phyloP scores from a whole-genome alignment of 345 rosid species.

The Syzygium oleosum region DNA sequence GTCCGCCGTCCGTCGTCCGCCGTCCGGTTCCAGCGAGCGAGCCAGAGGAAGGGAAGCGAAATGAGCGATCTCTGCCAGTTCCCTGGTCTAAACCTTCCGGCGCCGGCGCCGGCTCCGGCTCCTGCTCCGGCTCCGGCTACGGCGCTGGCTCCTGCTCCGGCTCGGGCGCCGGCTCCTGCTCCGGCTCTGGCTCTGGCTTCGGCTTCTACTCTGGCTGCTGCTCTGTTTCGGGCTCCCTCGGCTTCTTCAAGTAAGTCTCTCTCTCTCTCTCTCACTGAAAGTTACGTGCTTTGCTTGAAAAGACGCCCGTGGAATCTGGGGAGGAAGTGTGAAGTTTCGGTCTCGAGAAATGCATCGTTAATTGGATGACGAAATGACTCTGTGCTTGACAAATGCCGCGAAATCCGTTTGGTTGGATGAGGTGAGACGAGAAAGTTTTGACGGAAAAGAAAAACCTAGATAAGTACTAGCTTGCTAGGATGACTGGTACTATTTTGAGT shows the following conservation, averaged over 20 bases:
- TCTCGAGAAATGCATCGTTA: neutral
- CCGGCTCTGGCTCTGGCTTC: no score
- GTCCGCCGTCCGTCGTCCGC: neutral
- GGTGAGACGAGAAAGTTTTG: neutral
- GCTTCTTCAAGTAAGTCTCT: neutral
- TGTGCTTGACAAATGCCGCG: neutral
- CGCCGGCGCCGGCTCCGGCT: neutral
- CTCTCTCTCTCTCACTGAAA: neutral
- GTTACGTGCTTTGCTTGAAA: neutral
- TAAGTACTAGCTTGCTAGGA: neutral
- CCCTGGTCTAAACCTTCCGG: neutral
- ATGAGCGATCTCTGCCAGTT: neutral
- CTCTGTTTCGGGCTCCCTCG: no score
- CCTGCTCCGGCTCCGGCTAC: neutral
- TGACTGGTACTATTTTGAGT: neutral
- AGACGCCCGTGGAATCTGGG: neutral
- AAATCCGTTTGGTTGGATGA: neutral
- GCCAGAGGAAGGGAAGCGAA: neutral
- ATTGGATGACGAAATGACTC: neutral
- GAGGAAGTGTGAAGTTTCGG: neutral
- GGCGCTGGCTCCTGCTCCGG: neutral
- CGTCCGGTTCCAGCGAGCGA: neutral
- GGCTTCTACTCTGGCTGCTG: no score
- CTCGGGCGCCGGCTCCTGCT: neutral
- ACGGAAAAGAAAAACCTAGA: neutral